phyloP scores from a whole-genome alignment of 768 basidiomycete species.

The Termitomyces bulborhizus region DNA sequence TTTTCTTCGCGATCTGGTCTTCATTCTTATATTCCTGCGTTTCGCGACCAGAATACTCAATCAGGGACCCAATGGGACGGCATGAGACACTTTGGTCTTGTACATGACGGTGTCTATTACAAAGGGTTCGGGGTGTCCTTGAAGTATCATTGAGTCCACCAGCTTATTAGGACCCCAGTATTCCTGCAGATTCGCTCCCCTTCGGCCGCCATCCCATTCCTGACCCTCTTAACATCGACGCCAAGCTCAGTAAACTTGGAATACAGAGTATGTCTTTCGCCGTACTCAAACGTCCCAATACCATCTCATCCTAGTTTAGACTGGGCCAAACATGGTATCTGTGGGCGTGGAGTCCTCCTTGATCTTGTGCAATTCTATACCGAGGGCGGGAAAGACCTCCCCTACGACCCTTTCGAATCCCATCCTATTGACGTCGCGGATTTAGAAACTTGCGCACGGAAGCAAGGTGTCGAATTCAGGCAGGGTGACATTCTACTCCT shows the following conservation, averaged over 20 bases:
- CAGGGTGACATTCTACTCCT: slow-evolving; percentile 56
- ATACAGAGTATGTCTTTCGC: slow-evolving; percentile 43
- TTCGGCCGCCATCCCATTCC: slow-evolving; percentile 37
- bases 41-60: slow-evolving; percentile 50
- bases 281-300: slow-evolving; percentile 23
- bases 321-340: slow-evolving; percentile 66
- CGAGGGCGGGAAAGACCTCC: slow-evolving; percentile 29
- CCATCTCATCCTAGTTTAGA: slow-evolving; percentile 28
- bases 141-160: background rate
- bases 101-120: slow-evolving; percentile 51
- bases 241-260: slow-evolving; percentile 42
- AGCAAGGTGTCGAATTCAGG: slow-evolving; percentile 51
- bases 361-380: slow-evolving; percentile 54
- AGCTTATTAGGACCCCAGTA: slow-evolving; percentile 22
- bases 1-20: background rate
- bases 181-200: slow-evolving; percentile 34
- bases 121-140: slow-evolving; percentile 38
- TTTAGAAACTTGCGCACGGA: slow-evolving; percentile 40
- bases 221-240: slow-evolving; percentile 43
- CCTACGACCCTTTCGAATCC: slow-evolving; percentile 58
- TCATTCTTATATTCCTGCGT: background rate
- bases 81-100: slow-evolving; percentile 49
- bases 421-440: slow-evolving; percentile 45
- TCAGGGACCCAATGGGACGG: slow-evolving; percentile 71
- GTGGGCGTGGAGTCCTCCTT: slow-evolving; percentile 63